Evolutionary conservation across 1,284 basidiomycete species (phyloP).

Genomic region (Xerocomus nothofagi): DNA sequence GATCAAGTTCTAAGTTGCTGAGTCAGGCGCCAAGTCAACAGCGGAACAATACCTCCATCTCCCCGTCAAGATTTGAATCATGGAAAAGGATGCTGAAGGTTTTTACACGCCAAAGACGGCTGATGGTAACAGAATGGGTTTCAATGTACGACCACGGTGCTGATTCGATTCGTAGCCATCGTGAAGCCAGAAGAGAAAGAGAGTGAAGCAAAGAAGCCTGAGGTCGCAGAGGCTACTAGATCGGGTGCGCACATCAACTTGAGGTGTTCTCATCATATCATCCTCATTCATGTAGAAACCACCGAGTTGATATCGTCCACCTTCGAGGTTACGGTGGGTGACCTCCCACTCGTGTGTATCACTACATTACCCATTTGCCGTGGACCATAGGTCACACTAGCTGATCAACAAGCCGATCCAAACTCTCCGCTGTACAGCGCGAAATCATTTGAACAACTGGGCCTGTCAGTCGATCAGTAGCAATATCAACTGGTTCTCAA

Average conservation of each 20-base stretch:
- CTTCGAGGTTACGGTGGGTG: slow-evolving; percentile 71
- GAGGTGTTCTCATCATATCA: not conserved
- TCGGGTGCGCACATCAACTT: slow-evolving; percentile 25
- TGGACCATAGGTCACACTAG: slow-evolving; percentile 81
- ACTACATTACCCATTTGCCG: slow-evolving; percentile 10
- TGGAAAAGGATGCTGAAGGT: slow-evolving; percentile 74
- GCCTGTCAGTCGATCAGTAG: slow-evolving; percentile 63
- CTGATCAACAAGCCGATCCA: slow-evolving; percentile 95
- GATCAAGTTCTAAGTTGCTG: slow-evolving; percentile 24
- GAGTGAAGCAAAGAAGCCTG: slow-evolving; percentile 22
- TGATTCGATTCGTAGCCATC: slow-evolving; percentile 18
- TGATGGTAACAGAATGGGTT: slow-evolving; percentile 23
- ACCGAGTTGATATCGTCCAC: slow-evolving; percentile 68
- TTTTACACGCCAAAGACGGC: slow-evolving; percentile 55
- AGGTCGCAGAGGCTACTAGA: slow-evolving; percentile 22
- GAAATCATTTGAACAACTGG: slow-evolving; percentile 94
- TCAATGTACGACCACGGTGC: not conserved
- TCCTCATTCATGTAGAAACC: slow-evolving; percentile 16
- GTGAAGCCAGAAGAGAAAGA: slow-evolving; percentile 30
- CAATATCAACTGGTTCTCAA: slow-evolving; percentile 14
- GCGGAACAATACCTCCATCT: not conserved
- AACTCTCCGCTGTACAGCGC: slow-evolving; percentile 94
- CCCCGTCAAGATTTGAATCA: slow-evolving; percentile 24
- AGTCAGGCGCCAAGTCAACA: slow-evolving; percentile 28
- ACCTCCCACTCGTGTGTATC: slow-evolving; percentile 1